Conservation (phyloP, 1,284 basidiomycete species). For the Rhizopogon hawkerae region DNA sequence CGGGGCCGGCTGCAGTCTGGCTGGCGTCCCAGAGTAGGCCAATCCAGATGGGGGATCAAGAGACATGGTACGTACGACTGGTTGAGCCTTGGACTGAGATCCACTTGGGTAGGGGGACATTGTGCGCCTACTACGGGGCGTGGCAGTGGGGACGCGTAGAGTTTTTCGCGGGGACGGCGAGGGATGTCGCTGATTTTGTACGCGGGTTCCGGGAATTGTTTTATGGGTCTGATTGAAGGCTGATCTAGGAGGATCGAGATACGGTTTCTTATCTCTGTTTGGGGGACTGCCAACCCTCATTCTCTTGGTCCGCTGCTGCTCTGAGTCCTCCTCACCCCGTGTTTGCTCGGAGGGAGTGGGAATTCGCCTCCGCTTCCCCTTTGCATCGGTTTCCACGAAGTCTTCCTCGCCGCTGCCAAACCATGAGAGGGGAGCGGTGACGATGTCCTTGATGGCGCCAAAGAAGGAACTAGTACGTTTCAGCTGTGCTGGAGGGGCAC, state of each 20-base stretch:
- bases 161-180: conserved; percentile 23
- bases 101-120: conserved; percentile 30
- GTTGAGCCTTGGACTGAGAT: conserved; percentile 23
- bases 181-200: conserved; percentile 9
- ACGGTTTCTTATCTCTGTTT: conserved; percentile 29
- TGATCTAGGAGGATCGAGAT: conserved; percentile 48
- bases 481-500: conserved; percentile 16
- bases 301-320: conserved; percentile 37
- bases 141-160: conserved; percentile 22
- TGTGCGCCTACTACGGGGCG: conserved; percentile 31
- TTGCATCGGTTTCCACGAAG: conserved; percentile 34
- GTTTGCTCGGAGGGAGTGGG: conserved; percentile 26
- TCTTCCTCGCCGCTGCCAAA: conserved; percentile 40
- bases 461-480: conserved; percentile 45
- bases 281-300: conserved; percentile 47
- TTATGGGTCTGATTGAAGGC: conserved; percentile 31
- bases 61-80: conserved; percentile 49
- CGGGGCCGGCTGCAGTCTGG: conserved; percentile 14
- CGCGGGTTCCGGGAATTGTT: conserved; percentile 6
- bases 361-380: conserved; percentile 44
- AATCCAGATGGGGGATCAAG: conserved; percentile 43
- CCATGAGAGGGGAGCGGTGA: conserved; percentile 57
- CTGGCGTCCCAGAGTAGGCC: conserved; percentile 13
- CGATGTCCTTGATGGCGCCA: conserved; percentile 53
- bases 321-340: conserved; percentile 21